Conservation (phyloP, 108 stramenopile species). For the Conticribra guillardii region DNA sequence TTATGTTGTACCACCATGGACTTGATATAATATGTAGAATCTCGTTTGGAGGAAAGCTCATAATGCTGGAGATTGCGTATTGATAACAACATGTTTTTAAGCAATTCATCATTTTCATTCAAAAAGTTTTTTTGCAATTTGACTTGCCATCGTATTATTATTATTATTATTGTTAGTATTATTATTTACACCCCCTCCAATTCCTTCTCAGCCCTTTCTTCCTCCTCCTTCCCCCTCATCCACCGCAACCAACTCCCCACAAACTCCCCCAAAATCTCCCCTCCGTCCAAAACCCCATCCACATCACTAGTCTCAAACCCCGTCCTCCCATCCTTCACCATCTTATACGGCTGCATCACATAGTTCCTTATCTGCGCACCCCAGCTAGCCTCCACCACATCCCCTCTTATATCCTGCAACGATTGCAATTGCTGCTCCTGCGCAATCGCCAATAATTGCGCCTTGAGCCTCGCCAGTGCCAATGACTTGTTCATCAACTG, state of each 20-base stretch:
- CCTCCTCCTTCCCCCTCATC: conserved; percentile 59
- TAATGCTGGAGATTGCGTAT: too few species aligned
- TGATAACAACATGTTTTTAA: too few species aligned
- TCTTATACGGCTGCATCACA: conserved; percentile 97
- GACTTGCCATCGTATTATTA: too few species aligned
- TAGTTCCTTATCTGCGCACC: conserved; percentile 98
- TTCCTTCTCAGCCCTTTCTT: conserved; percentile 42
- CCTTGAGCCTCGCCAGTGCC: conserved; percentile 88
- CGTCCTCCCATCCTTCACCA: conserved; percentile 95
- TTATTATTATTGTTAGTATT: too few species aligned
- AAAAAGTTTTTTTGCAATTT: too few species aligned
- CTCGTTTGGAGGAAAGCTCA: too few species aligned
- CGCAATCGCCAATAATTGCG: conserved; percentile 80
- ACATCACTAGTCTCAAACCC: conserved; percentile 87
- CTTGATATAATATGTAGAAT: too few species aligned
- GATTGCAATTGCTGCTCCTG: conserved; percentile 69
- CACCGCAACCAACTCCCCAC: conserved; percentile 66
- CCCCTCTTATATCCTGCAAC: conserved; percentile 80
- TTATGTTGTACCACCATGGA: too few species aligned
- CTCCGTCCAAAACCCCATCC: conserved; percentile 87
- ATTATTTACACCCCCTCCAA: too few species aligned
- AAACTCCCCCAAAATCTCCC: conserved; percentile 71
- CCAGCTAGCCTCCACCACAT: conserved; percentile 89
- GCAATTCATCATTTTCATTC: too few species aligned
- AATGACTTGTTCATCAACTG: conserved; percentile 88